These are phyloP conservation scores for Klebsormidium nitens DNA, from an alignment of 139 green algal species.

Conservation along the genomic window DNA sequence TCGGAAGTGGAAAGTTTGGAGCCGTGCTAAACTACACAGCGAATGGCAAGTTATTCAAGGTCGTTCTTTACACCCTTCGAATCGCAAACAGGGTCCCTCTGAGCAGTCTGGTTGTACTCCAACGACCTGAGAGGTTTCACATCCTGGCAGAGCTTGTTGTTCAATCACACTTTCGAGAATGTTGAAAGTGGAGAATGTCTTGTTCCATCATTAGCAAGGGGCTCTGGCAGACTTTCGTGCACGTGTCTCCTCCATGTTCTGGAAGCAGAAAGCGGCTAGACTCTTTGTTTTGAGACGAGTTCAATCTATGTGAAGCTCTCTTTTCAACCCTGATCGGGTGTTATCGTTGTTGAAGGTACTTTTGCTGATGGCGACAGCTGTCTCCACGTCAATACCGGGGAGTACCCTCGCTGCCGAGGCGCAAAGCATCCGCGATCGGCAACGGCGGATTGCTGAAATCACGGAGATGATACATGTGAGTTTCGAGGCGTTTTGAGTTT, in stretches of 20 bases:
- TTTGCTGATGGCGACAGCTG: conserved; percentile 75
- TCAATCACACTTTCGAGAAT: too few relatives aligned
- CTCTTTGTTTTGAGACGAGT: background rate
- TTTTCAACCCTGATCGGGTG: background rate
- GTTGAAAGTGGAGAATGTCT: too few relatives aligned
- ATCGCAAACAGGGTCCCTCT: too few relatives aligned
- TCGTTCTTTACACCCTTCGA: too few relatives aligned
- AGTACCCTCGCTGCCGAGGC: conserved; percentile 34
- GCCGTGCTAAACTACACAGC: too few relatives aligned
- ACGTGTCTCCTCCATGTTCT: background rate
- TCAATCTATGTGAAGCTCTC: background rate
- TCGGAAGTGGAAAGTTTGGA: too few relatives aligned
- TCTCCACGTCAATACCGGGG: too few relatives aligned
- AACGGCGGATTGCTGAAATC: conserved; percentile 95
- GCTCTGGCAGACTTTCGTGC: background rate
- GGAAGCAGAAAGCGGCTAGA: background rate
- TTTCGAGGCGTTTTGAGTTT: background rate
- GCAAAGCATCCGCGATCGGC: conserved; percentile 52
- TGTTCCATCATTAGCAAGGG: background rate
- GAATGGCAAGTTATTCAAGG: too few relatives aligned
- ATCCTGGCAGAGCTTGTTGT: too few relatives aligned
- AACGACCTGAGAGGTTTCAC: too few relatives aligned
- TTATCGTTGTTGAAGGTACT: conserved; percentile 48
- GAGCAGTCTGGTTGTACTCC: too few relatives aligned
- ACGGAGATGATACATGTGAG: conserved; percentile 89